These are phyloP conservation scores for Chaetomiaceae sp. DNA, from an alignment of 2,329 filamentous ascomycete species.

Conservation along the genomic window DNA sequence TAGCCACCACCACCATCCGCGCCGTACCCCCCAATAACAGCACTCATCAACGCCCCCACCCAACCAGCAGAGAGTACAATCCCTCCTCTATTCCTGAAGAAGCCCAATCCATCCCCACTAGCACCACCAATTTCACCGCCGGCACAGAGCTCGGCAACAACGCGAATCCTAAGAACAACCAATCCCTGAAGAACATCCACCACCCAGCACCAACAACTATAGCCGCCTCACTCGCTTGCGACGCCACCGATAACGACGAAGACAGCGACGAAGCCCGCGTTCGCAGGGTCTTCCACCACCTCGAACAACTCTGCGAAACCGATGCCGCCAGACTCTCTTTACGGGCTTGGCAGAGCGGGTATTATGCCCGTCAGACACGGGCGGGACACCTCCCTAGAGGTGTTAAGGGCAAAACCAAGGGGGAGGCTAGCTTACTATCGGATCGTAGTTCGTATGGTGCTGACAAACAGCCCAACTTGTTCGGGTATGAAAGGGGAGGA, in stretches of 20 bases:
- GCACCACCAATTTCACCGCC: too few species aligned
- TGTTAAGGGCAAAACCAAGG: background rate
- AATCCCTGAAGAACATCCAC: background rate
- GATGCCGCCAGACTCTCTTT: conserved; percentile 46
- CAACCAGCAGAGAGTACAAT: too few species aligned
- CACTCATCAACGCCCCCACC: too few species aligned
- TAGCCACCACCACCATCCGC: too few species aligned
- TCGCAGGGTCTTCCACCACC: conserved; percentile 43
- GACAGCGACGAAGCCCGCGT: conserved; percentile 41
- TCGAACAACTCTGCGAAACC: conserved; percentile 46
- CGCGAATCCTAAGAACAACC: too few species aligned
- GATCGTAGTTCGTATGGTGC: too few species aligned
- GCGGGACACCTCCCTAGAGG: background rate
- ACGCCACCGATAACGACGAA: background rate
- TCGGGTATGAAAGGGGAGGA: too few species aligned
- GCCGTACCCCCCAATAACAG: too few species aligned
- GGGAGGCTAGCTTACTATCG: background rate
- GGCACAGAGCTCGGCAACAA: too few species aligned
- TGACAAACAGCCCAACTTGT: too few species aligned
- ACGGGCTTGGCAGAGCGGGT: conserved; percentile 45
- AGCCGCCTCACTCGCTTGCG: background rate
- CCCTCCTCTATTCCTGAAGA: too few species aligned
- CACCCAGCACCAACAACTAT: background rate
- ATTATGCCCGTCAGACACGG: conserved; percentile 45
- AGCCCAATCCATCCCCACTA: too few species aligned